Evolutionary conservation across 345 rosid species (phyloP).

Genomic region (Populus pruinosa): DNA sequence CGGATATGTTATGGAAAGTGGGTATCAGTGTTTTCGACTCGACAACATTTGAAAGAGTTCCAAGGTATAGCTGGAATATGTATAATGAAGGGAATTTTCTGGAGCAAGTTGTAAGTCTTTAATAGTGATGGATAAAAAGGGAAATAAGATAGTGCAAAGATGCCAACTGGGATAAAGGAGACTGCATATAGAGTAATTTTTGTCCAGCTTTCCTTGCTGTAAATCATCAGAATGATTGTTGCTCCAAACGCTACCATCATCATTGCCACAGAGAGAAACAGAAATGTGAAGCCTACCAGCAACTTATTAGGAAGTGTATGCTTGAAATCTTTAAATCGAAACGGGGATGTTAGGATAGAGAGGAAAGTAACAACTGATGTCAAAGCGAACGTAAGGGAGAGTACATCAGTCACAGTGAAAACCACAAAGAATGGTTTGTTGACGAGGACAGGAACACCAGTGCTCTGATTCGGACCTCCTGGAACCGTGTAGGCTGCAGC

Average conservation of each 20-base stretch:
- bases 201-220: slow-evolving; percentile 2
- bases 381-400: slow-evolving; percentile 48
- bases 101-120: neutral
- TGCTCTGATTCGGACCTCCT: slow-evolving; percentile 21
- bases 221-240: slow-evolving; percentile 5
- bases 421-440: slow-evolving; percentile 19
- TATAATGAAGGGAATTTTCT: neutral
- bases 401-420: slow-evolving; percentile 44
- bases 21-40: neutral
- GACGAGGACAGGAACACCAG: slow-evolving; percentile 24
- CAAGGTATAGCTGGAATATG: too few relatives aligned
- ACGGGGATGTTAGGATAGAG: slow-evolving; percentile 45
- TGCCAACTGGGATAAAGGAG: slow-evolving; percentile 4
- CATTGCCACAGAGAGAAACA: slow-evolving; percentile 11
- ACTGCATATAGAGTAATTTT: neutral
- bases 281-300: slow-evolving; percentile 8
- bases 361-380: slow-evolving; percentile 50
- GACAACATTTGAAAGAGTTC: too few relatives aligned
- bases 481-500: slow-evolving; percentile 57
- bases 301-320: slow-evolving; percentile 5
- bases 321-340: slow-evolving; percentile 5
- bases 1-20: neutral
- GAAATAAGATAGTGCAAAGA: neutral
- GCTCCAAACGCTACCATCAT: slow-evolving; percentile 9
- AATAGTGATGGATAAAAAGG: too few relatives aligned